These are phyloP conservation scores for Paulownia fortunei DNA, from an alignment of 257 asterid genomes.

Conservation along the genomic window DNA sequence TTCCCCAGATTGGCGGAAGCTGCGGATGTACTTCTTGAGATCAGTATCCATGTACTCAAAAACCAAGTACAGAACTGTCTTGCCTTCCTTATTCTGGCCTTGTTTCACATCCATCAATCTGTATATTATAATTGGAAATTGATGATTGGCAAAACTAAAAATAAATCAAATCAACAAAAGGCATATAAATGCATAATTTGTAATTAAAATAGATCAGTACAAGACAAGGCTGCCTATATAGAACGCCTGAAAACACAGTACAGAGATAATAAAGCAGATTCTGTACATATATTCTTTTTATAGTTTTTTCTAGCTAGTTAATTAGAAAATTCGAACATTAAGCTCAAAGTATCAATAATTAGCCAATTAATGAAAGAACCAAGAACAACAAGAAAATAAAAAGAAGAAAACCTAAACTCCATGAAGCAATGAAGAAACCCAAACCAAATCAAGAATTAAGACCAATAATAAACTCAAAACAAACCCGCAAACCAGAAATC, in stretches of 20 bases:
- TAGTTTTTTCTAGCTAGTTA: neutral
- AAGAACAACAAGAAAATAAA: neutral
- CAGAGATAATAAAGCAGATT: neutral
- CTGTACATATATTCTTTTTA: neutral
- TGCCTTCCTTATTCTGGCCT: conserved; percentile 89
- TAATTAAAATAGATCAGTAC: neutral
- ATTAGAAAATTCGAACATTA: neutral
- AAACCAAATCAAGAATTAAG: conserved; percentile 5
- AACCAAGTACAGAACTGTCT: conserved; percentile 85
- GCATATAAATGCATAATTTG: neutral
- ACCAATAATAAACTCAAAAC: neutral
- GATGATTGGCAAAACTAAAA: neutral
- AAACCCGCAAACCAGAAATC: neutral
- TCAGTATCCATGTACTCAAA: conserved; percentile 97
- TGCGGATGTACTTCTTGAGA: conserved; percentile 83
- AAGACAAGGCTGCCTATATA: neutral
- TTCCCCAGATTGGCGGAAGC: conserved; percentile 62
- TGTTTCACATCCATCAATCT: conserved; percentile 94
- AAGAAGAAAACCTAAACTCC: neutral
- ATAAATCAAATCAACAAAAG: neutral
- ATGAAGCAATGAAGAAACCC: conserved; percentile 11
- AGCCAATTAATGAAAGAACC: neutral
- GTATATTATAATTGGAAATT: neutral
- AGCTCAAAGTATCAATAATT: neutral
- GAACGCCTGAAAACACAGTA: neutral